A percentile compares a stretch with the other conserved stretches of the same genome.
Conservation (phyloP, 495 filamentous ascomycete genomes). For the Penicillium macrosclerotiorum region DNA sequence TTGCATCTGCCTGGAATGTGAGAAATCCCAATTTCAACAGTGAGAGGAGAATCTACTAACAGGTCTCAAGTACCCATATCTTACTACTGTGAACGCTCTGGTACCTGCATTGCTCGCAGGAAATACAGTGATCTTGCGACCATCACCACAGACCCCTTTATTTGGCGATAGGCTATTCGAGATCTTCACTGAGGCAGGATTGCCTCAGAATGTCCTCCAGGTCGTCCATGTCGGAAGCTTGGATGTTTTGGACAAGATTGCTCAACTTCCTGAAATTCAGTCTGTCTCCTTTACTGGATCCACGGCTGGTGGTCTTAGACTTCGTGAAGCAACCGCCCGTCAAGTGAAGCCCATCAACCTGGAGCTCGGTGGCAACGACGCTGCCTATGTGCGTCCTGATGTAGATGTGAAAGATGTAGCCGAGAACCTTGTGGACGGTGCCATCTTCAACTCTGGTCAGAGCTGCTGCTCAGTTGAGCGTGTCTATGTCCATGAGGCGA, state of each 20-base stretch:
- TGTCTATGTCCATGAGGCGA: slow-evolving; percentile 82
- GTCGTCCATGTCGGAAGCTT: slow-evolving; percentile 82
- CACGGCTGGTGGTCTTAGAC: slow-evolving; percentile 75
- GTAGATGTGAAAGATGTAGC: slow-evolving; percentile 87
- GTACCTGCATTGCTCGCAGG: slow-evolving; percentile 85
- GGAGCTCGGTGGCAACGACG: slow-evolving; percentile 92
- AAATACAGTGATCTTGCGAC: slow-evolving; percentile 87
- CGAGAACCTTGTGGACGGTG: slow-evolving; percentile 90
- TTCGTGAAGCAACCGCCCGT: slow-evolving; percentile 77
- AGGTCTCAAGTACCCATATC: slow-evolving; percentile 75
- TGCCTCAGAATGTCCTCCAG: slow-evolving; percentile 79
- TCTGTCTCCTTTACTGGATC: slow-evolving; percentile 91
- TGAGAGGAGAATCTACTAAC: neutral
- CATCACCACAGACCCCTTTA: slow-evolving; percentile 90
- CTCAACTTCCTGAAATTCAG: slow-evolving; percentile 68
- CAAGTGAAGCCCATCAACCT: slow-evolving; percentile 80
- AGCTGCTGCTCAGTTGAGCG: slow-evolving; percentile 93
- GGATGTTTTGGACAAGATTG: slow-evolving; percentile 69
- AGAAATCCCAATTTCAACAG: slow-evolving; percentile 27
- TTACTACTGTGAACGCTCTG: slow-evolving; percentile 87
- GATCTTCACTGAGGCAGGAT: slow-evolving; percentile 74
- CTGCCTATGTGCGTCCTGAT: slow-evolving; percentile 83
- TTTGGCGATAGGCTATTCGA: slow-evolving; percentile 78
- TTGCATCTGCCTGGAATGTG: slow-evolving; percentile 95
- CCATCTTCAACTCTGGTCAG: slow-evolving; percentile 95